Evolutionary conservation across 2,329 filamentous ascomycete species (phyloP).

Genomic region (Anisogramma anomala): DNA sequence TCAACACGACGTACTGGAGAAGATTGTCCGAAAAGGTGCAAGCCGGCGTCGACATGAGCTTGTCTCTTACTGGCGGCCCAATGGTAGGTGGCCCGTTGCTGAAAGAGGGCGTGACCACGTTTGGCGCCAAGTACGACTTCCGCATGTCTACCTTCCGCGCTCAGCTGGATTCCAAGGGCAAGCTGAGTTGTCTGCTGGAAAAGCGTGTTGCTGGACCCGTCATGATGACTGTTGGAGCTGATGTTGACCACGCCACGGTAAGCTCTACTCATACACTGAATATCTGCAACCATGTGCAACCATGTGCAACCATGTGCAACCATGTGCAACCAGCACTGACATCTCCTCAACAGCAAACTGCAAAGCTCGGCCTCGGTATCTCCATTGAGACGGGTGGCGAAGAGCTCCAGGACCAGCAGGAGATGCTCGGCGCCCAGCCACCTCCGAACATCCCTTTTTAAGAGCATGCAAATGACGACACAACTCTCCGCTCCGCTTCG

Average conservation of each 20-base stretch:
- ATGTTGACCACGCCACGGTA: slow-evolving; percentile 94
- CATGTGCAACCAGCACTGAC: slow-evolving; percentile 20
- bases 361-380: slow-evolving; percentile 88
- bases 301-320: too few species aligned
- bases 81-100: slow-evolving; percentile 65
- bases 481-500: slow-evolving; percentile 19
- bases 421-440: slow-evolving; percentile 42
- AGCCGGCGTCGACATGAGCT: slow-evolving; percentile 87
- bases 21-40: slow-evolving; percentile 88
- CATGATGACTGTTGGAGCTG: slow-evolving; percentile 86
- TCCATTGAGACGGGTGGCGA: slow-evolving; percentile 79
- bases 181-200: slow-evolving; percentile 84
- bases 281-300: too few species aligned
- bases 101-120: slow-evolving; percentile 81
- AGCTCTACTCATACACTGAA: slow-evolving; percentile 30
- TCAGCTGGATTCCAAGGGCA: slow-evolving; percentile 90
- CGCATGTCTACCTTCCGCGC: slow-evolving; percentile 88
- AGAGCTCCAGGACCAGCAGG: slow-evolving; percentile 78
- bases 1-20: slow-evolving; percentile 91
- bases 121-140: slow-evolving; percentile 98
- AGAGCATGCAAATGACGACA: slow-evolving; percentile 16
- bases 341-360: slow-evolving; percentile 57
- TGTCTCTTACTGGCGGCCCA: slow-evolving; percentile 60
- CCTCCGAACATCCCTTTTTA: slow-evolving; percentile 56
- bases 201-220: slow-evolving; percentile 92